Evolutionary conservation across 2,329 filamentous ascomycete species (phyloP).

Genomic region (Ophiostoma sp.): DNA sequence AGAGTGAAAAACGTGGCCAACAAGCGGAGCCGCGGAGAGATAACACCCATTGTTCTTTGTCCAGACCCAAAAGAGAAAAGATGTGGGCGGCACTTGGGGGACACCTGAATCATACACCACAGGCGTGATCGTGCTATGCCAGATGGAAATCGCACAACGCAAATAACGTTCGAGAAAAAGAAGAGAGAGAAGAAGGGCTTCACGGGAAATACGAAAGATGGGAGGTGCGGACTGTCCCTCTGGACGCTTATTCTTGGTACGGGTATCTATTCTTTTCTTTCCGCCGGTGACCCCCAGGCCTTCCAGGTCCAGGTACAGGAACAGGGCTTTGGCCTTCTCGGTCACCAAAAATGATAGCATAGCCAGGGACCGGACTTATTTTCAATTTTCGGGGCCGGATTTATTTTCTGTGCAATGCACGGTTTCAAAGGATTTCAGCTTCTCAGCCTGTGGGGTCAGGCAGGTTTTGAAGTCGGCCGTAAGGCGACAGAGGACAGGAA

Average conservation of each 20-base stretch:
- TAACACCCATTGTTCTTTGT: not conserved
- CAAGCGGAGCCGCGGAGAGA: not conserved
- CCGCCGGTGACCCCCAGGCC: not conserved
- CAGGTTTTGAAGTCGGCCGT: not conserved
- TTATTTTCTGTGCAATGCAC: not conserved
- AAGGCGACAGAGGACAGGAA: not conserved
- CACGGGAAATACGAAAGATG: not conserved
- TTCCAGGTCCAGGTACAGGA: not conserved
- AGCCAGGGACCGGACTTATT: no score
- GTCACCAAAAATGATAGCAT: not conserved
- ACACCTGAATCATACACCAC: conserved; percentile 2
- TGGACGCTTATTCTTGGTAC: not conserved
- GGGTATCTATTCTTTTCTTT: not conserved
- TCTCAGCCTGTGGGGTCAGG: not conserved
- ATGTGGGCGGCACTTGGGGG: not conserved
- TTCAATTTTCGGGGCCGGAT: no score
- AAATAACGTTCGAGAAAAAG: not conserved
- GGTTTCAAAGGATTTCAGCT: not conserved
- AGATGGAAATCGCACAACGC: not conserved
- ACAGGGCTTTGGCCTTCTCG: not conserved
- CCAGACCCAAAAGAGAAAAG: not conserved
- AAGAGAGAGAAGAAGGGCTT: not conserved
- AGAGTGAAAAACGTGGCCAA: not conserved
- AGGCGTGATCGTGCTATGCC: not conserved
- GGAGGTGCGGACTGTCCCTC: not conserved